These are phyloP conservation scores for Teunomyces kruisii DNA, from an alignment of 805 yeast genomes.

Conservation along the genomic window DNA sequence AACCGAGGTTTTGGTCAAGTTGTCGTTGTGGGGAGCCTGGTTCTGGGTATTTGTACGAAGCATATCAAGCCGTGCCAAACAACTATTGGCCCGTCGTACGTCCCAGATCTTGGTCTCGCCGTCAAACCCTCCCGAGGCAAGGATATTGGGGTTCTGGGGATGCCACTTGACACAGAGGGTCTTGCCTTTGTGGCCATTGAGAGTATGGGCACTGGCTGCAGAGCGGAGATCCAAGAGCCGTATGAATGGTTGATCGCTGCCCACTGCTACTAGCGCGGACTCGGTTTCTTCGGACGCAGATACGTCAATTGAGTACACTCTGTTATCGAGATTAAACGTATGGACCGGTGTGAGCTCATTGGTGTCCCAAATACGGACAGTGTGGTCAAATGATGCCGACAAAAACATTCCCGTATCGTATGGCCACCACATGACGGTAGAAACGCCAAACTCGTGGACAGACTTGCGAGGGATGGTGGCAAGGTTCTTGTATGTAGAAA, in stretches of 20 bases:
- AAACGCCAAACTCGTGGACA: slow-evolving; percentile 70
- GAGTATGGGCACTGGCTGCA: slow-evolving; percentile 69
- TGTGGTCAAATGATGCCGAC: slow-evolving; percentile 76
- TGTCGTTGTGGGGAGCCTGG: slow-evolving; percentile 18
- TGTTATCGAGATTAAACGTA: slow-evolving; percentile 57
- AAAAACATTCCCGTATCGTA: slow-evolving; percentile 83
- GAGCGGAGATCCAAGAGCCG: slow-evolving; percentile 73
- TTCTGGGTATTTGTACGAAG: slow-evolving; percentile 36
- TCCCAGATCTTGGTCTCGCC: slow-evolving; percentile 89
- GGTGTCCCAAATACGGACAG: slow-evolving; percentile 81
- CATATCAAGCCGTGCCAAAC: slow-evolving; percentile 64
- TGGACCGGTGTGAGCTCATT: slow-evolving; percentile 63
- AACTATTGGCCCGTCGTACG: slow-evolving; percentile 63
- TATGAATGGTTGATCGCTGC: slow-evolving; percentile 66
- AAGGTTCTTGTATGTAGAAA: slow-evolving; percentile 21
- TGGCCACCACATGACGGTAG: slow-evolving; percentile 85
- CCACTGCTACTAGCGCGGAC: slow-evolving; percentile 63
- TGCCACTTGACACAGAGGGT: slow-evolving; percentile 71
- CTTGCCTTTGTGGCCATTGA: slow-evolving; percentile 59
- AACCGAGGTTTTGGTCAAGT: slow-evolving; percentile 32
- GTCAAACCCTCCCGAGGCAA: slow-evolving; percentile 79
- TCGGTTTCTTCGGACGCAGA: slow-evolving; percentile 17
- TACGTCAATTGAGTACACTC: slow-evolving; percentile 68
- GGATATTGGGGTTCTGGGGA: slow-evolving; percentile 56
- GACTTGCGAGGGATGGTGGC: slow-evolving; percentile 39